phyloP scores from a whole-genome alignment of 768 basidiomycete species.

The Amanita pallidorosea region DNA sequence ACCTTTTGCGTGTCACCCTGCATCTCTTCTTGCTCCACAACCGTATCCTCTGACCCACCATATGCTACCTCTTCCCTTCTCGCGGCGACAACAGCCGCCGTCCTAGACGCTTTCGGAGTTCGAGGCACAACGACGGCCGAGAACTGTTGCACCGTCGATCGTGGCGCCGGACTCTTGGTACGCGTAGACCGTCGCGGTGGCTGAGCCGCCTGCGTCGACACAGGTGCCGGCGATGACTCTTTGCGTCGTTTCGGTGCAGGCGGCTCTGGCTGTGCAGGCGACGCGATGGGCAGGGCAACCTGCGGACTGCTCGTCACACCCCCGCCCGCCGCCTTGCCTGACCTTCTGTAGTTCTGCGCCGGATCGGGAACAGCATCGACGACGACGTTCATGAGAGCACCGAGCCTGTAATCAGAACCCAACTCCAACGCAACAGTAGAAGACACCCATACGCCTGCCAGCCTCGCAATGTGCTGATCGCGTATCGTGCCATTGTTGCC shows the following conservation, averaged over 20 bases:
- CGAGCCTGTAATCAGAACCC: constrained; percentile 57
- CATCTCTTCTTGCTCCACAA: constrained; percentile 49
- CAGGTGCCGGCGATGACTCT: constrained; percentile 40
- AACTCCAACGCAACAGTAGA: constrained; percentile 54
- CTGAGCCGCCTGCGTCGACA: constrained; percentile 14
- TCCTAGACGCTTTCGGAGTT: constrained; percentile 5
- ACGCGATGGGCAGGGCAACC: constrained; percentile 29
- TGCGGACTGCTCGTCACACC: constrained; percentile 17
- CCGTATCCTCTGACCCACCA: constrained; percentile 49
- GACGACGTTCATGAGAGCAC: constrained; percentile 50
- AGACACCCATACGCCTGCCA: constrained; percentile 86
- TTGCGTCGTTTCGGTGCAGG: constrained; percentile 53
- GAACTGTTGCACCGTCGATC: constrained; percentile 21
- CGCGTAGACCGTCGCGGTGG: constrained; percentile 24
- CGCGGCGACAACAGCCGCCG: constrained; percentile 8
- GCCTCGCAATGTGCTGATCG: constrained; percentile 50
- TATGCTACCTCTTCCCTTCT: constrained; percentile 32
- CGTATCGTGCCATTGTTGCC: constrained; percentile 69
- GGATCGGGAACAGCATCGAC: constrained; percentile 73
- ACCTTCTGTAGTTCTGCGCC: constrained; percentile 66
- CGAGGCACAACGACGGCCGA: constrained; percentile 28
- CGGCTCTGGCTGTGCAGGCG: constrained; percentile 27
- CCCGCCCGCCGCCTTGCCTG: constrained; percentile 28
- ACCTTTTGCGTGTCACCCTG: constrained; percentile 45
- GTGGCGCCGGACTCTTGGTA: constrained; percentile 29